phyloP scores from a whole-genome alignment of 768 basidiomycete species.

The Leccinum subtestaceum region DNA sequence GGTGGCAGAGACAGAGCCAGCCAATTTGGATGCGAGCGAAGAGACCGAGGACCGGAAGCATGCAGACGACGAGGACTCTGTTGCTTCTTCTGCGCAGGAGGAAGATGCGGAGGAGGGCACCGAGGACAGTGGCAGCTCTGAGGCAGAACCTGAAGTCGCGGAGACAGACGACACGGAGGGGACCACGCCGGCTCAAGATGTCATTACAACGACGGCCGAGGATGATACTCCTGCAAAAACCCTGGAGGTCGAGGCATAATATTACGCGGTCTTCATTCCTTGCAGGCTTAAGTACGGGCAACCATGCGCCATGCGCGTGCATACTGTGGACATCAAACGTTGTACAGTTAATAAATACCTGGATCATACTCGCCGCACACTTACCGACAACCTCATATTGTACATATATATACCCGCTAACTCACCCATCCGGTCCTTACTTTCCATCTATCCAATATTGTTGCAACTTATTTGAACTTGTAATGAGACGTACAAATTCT shows the following conservation, averaged over 20 bases:
- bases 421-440: slow-evolving; percentile 6
- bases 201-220: slow-evolving; percentile 2
- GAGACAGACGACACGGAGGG: slow-evolving; percentile 4
- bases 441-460: not conserved
- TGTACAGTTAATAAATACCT: slow-evolving; percentile 4
- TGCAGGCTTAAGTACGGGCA: slow-evolving; percentile 28
- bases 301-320: not conserved
- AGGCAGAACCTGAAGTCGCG: slow-evolving; percentile 1
- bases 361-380: slow-evolving; percentile 8
- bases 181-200: slow-evolving; percentile 4
- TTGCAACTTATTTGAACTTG: not conserved
- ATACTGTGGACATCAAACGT: not conserved
- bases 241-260: slow-evolving; percentile 21
- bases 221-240: slow-evolving; percentile 13
- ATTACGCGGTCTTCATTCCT: not conserved
- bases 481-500: not conserved
- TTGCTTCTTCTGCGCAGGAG: slow-evolving; percentile 22
- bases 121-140: slow-evolving; percentile 3
- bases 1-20: slow-evolving; percentile 4
- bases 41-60: slow-evolving; percentile 13
- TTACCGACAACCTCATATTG: slow-evolving; percentile 13
- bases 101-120: slow-evolving; percentile 3
- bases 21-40: slow-evolving; percentile 4
- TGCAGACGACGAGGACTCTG: slow-evolving; percentile 19
- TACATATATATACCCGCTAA: slow-evolving; percentile 19